A percentile compares a stretch with the other conserved stretches of the same genome.
These are phyloP conservation scores for Clathrus columnatus DNA, from an alignment of 768 basidiomycete species.

Conservation along the genomic window DNA sequence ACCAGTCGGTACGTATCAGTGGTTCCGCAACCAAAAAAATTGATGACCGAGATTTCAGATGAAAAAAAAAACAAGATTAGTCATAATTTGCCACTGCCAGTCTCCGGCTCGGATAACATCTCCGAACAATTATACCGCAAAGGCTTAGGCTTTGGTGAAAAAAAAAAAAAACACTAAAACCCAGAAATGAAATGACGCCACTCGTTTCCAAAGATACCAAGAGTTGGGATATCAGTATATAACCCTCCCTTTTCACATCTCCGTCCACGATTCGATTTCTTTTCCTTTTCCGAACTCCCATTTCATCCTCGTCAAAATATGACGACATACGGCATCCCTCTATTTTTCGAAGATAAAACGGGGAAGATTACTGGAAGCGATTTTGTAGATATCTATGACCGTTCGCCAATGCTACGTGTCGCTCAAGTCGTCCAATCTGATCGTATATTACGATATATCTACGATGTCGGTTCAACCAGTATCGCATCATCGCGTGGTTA, in stretches of 20 bases:
- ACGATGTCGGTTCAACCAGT: not conserved
- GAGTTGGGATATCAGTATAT: too few species aligned
- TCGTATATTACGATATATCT: not conserved
- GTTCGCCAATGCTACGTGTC: conserved; percentile 54
- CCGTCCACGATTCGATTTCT: not conserved
- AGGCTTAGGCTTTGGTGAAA: not conserved
- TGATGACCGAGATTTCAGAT: too few species aligned
- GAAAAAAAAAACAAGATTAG: too few species aligned
- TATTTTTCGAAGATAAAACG: conserved; percentile 62
- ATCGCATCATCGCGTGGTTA: conserved; percentile 21
- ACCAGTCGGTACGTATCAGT: too few species aligned
- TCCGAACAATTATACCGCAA: not conserved
- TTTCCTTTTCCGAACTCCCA: not conserved
- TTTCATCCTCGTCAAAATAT: conserved; percentile 3
- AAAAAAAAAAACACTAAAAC: not conserved
- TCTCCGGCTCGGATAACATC: not conserved
- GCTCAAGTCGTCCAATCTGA: conserved; percentile 19
- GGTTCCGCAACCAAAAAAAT: too few species aligned
- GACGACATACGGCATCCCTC: conserved; percentile 33
- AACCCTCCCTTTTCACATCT: too few species aligned
- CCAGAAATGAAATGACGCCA: too few species aligned
- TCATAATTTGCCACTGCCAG: not conserved
- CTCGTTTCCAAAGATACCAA: too few species aligned
- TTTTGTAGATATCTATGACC: conserved; percentile 74
- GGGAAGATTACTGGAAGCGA: conserved; percentile 46